Evolutionary conservation across 352 stramenopile species (phyloP), one percentile per base, ranked within the genome.

Genomic region (Phytophthora quininea): DNA sequence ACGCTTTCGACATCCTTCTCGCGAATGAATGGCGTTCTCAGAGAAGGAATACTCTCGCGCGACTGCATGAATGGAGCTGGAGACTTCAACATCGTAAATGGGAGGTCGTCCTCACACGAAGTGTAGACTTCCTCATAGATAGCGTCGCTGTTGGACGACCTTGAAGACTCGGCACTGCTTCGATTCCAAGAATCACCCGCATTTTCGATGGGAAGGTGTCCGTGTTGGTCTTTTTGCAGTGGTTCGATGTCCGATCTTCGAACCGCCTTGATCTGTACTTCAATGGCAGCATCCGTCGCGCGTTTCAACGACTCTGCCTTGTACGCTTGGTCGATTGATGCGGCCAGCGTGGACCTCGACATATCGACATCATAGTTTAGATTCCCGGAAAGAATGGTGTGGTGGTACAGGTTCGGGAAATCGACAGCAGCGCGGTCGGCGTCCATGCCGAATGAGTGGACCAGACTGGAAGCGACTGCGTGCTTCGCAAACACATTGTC

Each of bases 361-460:
- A 91, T 76, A 42, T 87, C 77, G 2, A 95, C 59, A 45, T 89
- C 81, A 65, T 92, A 95, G 51, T 93, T 93, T 15, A 95, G 62
- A 54, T 95, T 95, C 10, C 88, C 86, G 0, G 82, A 84, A 12
- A 96, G 51, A 47, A 96, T 88, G 12, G 86, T 96, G 69, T 96
- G 88, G 46, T 96, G 86, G 19, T 92, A 96, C 8, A 94, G 58
- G 67, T 94, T 90, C 24, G 86, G 88, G 45, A 96, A 93, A 58
- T 96, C 86, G 24, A 93, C 80, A 4, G 76, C 81, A 1, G 83
- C 84, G 30, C 79, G 76, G 51, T 95, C 87, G 0, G 81, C 80
- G 59, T 91, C 84, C 84, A 93, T 93, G 31, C 77, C 81, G 19
- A 96, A 96, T 14, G 88, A 92, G 50, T 91, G 84, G 31, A 96